Percentiles rank a stretch among this genome's conserved stretches.
Evolutionary conservation across 805 yeast species (phyloP).

Genomic region (Wickerhamiella alocasiicola): DNA sequence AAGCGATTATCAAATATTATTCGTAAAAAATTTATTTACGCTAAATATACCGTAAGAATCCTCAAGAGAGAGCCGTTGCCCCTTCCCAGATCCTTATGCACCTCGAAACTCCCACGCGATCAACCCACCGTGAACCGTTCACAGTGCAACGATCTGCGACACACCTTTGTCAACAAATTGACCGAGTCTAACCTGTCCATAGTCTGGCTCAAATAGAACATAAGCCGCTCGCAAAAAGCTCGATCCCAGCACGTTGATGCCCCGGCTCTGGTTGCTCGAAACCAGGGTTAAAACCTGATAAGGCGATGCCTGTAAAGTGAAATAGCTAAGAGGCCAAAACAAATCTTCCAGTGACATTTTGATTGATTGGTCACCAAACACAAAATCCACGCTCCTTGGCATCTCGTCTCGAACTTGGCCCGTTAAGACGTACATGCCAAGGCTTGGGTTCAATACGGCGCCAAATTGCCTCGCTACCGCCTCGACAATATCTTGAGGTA

Average conservation of each 20-base stretch:
- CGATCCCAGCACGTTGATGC: slow-evolving; percentile 41
- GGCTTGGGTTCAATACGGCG: slow-evolving; percentile 29
- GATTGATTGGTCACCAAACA: slow-evolving; percentile 41
- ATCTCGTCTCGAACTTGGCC: slow-evolving; percentile 23
- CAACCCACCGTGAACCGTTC: too few species aligned
- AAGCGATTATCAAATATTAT: too few species aligned
- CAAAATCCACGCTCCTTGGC: slow-evolving; percentile 28
- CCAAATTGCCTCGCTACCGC: slow-evolving; percentile 29
- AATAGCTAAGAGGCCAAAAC: slow-evolving; percentile 25
- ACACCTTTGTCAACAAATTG: slow-evolving; percentile 15
- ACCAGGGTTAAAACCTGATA: slow-evolving; percentile 24
- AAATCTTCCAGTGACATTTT: slow-evolving; percentile 33
- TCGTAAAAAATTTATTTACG: too few species aligned
- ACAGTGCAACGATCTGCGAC: slow-evolving; percentile 4
- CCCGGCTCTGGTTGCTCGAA: slow-evolving; percentile 22
- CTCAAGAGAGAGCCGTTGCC: too few species aligned
- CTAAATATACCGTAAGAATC: too few species aligned
- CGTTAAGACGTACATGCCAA: slow-evolving; percentile 33
- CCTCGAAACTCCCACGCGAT: too few species aligned
- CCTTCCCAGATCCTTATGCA: too few species aligned
- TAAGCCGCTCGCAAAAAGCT: slow-evolving; percentile 44
- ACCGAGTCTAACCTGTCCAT: slow-evolving; percentile 37
- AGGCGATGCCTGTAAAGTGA: slow-evolving; percentile 18
- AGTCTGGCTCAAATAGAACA: slow-evolving; percentile 46
- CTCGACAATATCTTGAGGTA: slow-evolving; percentile 31